A percentile compares a stretch with the other conserved stretches of the same genome.
Evolutionary conservation across 257 asterid genomes (phyloP).

Genomic region (Gentiana macrophylla): DNA sequence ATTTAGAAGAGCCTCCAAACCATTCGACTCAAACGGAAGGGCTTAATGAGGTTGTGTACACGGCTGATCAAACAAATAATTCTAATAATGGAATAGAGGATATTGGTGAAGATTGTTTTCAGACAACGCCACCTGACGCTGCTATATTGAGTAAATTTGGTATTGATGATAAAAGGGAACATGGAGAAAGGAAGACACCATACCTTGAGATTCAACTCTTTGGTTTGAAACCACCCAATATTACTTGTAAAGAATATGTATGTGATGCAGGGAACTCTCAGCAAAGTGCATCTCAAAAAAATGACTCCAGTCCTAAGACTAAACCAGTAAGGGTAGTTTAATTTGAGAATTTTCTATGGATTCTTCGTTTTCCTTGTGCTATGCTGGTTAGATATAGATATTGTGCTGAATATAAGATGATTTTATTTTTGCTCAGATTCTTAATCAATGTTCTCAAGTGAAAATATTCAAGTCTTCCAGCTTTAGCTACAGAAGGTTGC

Average conservation of each 20-base stretch:
- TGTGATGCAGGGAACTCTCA: not conserved
- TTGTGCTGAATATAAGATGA: slow-evolving; percentile 8
- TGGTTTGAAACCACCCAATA: slow-evolving; percentile 14
- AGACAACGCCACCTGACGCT: slow-evolving; percentile 60
- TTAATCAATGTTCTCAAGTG: slow-evolving; percentile 49
- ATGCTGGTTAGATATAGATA: not conserved
- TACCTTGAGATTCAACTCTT: slow-evolving; percentile 9
- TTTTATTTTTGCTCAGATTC: slow-evolving; percentile 31
- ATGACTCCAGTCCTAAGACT: slow-evolving; percentile 16
- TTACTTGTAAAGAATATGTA: slow-evolving; percentile 8
- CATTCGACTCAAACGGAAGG: slow-evolving; percentile 9
- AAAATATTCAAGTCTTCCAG: slow-evolving; percentile 45
- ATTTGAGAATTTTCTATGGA: slow-evolving; percentile 1
- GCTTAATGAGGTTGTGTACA: not conserved
- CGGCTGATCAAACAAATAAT: slow-evolving; percentile 11
- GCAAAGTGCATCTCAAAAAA: slow-evolving; percentile 23
- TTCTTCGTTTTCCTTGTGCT: not conserved
- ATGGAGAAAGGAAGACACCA: slow-evolving; percentile 9
- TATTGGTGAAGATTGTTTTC: slow-evolving; percentile 27
- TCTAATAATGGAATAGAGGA: slow-evolving; percentile 16
- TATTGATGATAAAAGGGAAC: slow-evolving; percentile 4
- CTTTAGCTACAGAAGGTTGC: slow-evolving; percentile 63
- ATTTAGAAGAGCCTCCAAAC: slow-evolving; percentile 11
- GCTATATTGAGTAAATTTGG: slow-evolving; percentile 23
- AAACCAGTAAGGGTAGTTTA: slow-evolving; percentile 21